Percentiles rank a stretch among this genome's conserved stretches.
These are phyloP conservation scores for Conticribra guillardii DNA, from an alignment of 108 stramenopile species.

Conservation along the genomic window DNA sequence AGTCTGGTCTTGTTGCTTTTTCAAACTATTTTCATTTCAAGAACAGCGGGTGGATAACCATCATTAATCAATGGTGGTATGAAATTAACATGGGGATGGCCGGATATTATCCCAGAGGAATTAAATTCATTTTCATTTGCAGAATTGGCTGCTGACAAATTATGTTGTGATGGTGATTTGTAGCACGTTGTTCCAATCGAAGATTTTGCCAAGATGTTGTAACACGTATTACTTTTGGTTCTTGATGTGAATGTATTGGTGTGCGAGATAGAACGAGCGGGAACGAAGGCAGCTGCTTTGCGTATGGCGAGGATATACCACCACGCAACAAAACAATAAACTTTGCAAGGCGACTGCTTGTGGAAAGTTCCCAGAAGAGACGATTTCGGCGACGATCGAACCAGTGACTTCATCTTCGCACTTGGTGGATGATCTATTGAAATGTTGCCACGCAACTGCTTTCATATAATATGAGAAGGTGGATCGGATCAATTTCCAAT, in stretches of 20 bases:
- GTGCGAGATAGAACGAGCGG: not conserved
- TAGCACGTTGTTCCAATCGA: not conserved
- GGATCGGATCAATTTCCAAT: no score
- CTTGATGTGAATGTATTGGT: not conserved
- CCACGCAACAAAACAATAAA: not conserved
- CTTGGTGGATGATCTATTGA: no score
- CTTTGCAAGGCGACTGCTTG: no score
- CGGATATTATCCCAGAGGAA: not conserved
- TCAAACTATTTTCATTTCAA: constrained; percentile 53
- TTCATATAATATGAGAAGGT: no score
- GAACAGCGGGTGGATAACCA: constrained; percentile 77
- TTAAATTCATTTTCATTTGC: not conserved
- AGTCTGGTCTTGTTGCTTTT: not conserved
- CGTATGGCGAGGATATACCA: not conserved
- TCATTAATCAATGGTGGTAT: constrained; percentile 74
- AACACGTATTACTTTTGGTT: not conserved
- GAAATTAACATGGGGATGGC: constrained; percentile 51
- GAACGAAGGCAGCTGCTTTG: not conserved
- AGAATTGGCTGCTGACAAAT: not conserved
- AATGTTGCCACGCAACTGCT: no score
- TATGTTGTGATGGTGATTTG: not conserved
- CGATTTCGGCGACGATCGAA: no score
- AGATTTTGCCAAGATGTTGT: not conserved
- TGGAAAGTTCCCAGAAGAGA: no score
- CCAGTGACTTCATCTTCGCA: no score